Percentiles rank a stretch among this genome's conserved stretches.
Conservation (phyloP, 768 basidiomycete genomes). For the Tricholoma furcatifolium region DNA sequence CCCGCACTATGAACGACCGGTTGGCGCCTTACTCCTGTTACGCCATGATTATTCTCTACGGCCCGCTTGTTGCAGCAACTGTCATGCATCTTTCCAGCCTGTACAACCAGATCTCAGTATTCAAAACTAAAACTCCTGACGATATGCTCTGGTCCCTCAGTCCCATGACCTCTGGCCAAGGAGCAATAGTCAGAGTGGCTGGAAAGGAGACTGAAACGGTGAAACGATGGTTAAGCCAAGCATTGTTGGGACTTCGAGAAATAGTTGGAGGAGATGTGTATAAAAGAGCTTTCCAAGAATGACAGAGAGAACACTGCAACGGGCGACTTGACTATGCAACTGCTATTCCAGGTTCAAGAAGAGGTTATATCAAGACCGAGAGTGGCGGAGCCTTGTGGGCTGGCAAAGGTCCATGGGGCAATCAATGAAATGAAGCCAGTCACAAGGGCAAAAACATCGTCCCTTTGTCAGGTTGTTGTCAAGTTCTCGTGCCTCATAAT, state of each 20-base stretch:
- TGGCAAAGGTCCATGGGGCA: neutral
- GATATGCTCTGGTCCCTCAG: conserved; percentile 83
- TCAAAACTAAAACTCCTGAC: conserved; percentile 56
- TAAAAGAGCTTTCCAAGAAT: conserved; percentile 54
- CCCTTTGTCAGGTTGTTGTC: neutral
- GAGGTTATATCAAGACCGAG: neutral
- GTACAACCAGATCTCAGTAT: conserved; percentile 61
- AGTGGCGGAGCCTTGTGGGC: neutral
- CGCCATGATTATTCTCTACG: conserved; percentile 80
- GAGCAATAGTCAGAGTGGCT: conserved; percentile 67
- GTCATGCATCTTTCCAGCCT: conserved; percentile 45
- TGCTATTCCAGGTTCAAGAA: neutral
- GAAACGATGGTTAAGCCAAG: conserved; percentile 62
- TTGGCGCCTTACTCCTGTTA: conserved; percentile 88
- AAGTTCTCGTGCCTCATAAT: conserved; percentile 1
- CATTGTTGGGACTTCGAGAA: conserved; percentile 48
- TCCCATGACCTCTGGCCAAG: conserved; percentile 39
- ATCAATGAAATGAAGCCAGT: neutral
- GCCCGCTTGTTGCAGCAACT: conserved; percentile 53
- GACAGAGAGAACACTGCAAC: neutral
- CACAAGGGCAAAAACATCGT: neutral
- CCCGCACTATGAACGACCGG: conserved; percentile 53
- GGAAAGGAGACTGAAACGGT: conserved; percentile 77
- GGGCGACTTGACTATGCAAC: neutral
- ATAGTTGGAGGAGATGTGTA: conserved; percentile 66